A percentile compares a stretch with the other conserved stretches of the same genome.
Evolutionary conservation across 345 rosid species (phyloP).

Genomic region (Microcos paniculata): DNA sequence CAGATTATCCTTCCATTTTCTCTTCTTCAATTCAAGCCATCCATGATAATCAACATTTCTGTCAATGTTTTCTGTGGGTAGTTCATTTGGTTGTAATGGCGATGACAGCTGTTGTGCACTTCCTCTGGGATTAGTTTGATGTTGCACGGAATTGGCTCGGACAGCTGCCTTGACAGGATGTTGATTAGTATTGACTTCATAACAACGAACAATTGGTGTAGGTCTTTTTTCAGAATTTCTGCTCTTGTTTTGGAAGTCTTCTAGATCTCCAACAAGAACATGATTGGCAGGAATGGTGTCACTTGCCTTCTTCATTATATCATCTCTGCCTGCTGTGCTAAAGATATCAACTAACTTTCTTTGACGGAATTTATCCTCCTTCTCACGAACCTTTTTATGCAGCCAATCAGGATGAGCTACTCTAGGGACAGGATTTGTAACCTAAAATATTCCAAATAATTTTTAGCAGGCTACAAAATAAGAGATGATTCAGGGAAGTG

Average conservation of each 20-base stretch:
- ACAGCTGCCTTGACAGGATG: conserved; percentile 26
- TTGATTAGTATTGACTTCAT: conserved; percentile 39
- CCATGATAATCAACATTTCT: conserved; percentile 78
- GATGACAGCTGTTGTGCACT: conserved; percentile 30
- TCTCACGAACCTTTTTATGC: conserved; percentile 90
- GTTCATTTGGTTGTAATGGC: conserved; percentile 27
- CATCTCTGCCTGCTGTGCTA: conserved; percentile 37
- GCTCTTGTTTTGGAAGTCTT: conserved; percentile 63
- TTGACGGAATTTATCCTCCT: conserved; percentile 88
- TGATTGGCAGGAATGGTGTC: conserved; percentile 21
- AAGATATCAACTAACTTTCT: conserved; percentile 77
- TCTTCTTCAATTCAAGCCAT: conserved; percentile 90
- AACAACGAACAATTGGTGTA: conserved; percentile 68
- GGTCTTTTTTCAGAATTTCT: conserved; percentile 44
- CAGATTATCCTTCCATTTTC: conserved; percentile 76
- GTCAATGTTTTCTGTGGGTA: conserved; percentile 51
- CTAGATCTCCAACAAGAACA: conserved; percentile 59
- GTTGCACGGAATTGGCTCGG: conserved; percentile 24
- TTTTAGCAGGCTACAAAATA: conserved; percentile 16
- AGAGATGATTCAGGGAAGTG: conserved; percentile 15
- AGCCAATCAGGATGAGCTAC: conserved; percentile 98
- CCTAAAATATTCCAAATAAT: conserved; percentile 45
- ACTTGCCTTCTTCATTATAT: conserved; percentile 21
- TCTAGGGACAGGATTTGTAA: conserved; percentile 93
- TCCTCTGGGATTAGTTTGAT: conserved; percentile 24